phyloP scores from a whole-genome alignment of 2,329 filamentous ascomycete genomes.

The Ophiostoma perfectum region DNA sequence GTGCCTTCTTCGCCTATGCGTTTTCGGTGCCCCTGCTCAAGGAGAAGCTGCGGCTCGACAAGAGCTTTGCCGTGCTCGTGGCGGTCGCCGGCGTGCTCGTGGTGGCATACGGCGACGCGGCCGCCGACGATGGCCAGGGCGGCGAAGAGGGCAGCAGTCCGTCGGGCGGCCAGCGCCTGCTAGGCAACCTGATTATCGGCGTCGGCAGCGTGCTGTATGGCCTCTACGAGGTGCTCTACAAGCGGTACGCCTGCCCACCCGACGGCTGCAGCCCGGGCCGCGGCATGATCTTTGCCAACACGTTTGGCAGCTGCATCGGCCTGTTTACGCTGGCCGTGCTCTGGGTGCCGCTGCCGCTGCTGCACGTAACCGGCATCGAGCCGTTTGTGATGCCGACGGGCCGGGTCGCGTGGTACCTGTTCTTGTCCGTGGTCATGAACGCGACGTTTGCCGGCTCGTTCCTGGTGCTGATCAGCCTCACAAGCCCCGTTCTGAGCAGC shows the following conservation, averaged over 20 bases:
- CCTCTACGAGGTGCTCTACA: conserved; percentile 96
- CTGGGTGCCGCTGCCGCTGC: conserved; percentile 83
- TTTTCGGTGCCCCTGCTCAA: conserved; percentile 87
- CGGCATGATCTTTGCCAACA: conserved; percentile 94
- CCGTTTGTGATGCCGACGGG: conserved; percentile 75
- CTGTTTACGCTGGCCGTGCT: conserved; percentile 78
- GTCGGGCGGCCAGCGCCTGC: conserved; percentile 55
- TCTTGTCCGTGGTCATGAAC: conserved; percentile 77
- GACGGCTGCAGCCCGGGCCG: conserved; percentile 78
- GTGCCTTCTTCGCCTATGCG: conserved; percentile 95
- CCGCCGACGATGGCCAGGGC: conserved; percentile 31
- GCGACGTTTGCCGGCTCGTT: conserved; percentile 90
- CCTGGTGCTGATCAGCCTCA: conserved; percentile 85
- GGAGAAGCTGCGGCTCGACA: conserved; percentile 77
- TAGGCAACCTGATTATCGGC: conserved; percentile 90
- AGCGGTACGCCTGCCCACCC: conserved; percentile 85
- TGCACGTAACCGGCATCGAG: conserved; percentile 75
- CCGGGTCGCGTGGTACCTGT: conserved; percentile 71
- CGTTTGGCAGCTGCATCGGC: conserved; percentile 83
- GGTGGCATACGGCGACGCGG: conserved; percentile 85
- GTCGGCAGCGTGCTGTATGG: conserved; percentile 88
- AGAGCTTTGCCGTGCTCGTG: conserved; percentile 77
- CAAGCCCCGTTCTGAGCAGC: conserved; percentile 83
- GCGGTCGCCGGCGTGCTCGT: conserved; percentile 86
- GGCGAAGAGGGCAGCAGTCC: conserved; percentile 16